Base-by-base conservation (phyloP, 2,329 filamentous ascomycete species). In the Ophiostoma fasciatum region DNA sequence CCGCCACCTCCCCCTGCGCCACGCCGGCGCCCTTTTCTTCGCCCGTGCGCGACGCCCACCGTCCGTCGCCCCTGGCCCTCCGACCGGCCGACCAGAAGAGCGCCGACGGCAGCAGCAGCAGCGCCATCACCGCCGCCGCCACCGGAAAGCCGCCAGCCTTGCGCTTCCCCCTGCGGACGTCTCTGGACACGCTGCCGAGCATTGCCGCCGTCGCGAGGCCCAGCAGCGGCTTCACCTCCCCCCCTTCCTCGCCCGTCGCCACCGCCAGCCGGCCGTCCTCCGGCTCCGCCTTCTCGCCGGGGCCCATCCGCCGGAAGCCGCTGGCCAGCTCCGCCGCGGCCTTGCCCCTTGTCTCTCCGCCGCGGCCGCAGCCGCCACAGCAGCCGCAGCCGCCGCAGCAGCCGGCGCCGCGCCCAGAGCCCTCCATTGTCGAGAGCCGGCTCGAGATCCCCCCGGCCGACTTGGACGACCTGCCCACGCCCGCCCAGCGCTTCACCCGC, bases 301-400 rank as follows among this genome's bases (percentile, higher is more conserved):
- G 8, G 25, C 19, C 21, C 43, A 68, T 77, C 55, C 67, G 66
- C 50, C 64, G 74, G 43, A 77, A 78, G 56, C 73, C 74, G 37
- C 51, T 78, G 42, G 74, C 72, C 29, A n/a, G n/a, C n/a, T n/a
- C n/a, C n/a, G n/a, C n/a, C n/a, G n/a, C n/a, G n/a, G n/a, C n/a
- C n/a, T n/a, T n/a, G n/a, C n/a, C n/a, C n/a, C n/a, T n/a, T n/a
- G n/a, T n/a, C n/a, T n/a, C n/a, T n/a, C n/a, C 57, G 61, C 7
- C 25, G n/a, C 31, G n/a, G 4, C 15, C 11, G 8, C 31, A 28
- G 7, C 23, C 23, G 31, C 31, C 22, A 4, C 20, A 17, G 28
- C 33, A 29, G 37, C 33, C 20, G 28, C 12, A 19, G 19, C 10
- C n/a, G n/a, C n/a, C n/a, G n/a, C n/a, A n/a, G n/a, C n/a, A n/a